Evolutionary conservation across 1,284 basidiomycete species (phyloP), one percentile per base, ranked within the genome.

Genomic region (Gomphus bonarii): DNA sequence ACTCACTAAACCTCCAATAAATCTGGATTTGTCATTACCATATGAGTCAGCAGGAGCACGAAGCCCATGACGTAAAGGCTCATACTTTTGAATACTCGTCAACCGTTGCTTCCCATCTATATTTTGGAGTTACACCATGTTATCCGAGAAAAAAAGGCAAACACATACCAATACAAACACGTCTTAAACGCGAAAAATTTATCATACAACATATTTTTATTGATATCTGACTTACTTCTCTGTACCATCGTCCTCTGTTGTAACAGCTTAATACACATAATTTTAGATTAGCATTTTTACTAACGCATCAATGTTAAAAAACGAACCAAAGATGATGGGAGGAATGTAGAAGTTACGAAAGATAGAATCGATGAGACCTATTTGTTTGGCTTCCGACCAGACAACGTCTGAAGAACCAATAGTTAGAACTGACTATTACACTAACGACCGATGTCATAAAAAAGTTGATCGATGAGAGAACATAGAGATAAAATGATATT

Each of bases 331-430:
- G 35, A 88, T 80, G n/a, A 89, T 73, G 0, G 84, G 83, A 0
- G 85, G 86, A 8, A 89, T 78, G 61, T 81, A 87, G 64, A 78
- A 84, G 62, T 88, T 84, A 54, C 79, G 80, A 60, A 81, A 84
- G n/a, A 89, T 72, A 0, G 86, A 88, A 63, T 88, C 83, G 25
- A 89, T 80, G n/a, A 90, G 76, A 36, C 75, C 75, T 50, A 79
- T 75, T 62, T 89, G 85, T 62, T 88, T 89, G 44, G 66, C 66
- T 59, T 80, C 77, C 0, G 82, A 71, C 86, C 86, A 89, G 1
- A 89, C 87, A 22, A 88, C 73, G 58, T 84, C 86, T 88, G 55
- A 28, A 22, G 33, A 11, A 7, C 31, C 36, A 33, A 53, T 3
- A 38, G 18, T 30, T 51, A 36, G 30, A 50, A n/a, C 28, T 10